Evolutionary conservation across 495 filamentous ascomycete species (phyloP).

Genomic region (Neurospora sp.): DNA sequence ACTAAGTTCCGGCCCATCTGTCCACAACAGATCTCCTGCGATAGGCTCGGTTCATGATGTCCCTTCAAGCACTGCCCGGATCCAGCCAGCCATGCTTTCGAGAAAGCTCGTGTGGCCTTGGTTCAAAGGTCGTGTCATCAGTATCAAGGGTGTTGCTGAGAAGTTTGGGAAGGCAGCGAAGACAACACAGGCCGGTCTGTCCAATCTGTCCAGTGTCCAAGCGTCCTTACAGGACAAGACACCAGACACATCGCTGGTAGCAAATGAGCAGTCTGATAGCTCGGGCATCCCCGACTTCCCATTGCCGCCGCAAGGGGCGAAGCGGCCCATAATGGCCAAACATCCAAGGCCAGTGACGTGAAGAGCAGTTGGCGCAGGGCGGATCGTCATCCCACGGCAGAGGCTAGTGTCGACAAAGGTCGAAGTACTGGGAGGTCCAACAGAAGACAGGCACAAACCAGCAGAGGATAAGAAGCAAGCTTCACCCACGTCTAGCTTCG

Average conservation of each 20-base stretch:
- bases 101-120: conserved; percentile 18
- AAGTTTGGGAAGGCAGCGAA: conserved; percentile 3
- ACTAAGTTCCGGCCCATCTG: not conserved
- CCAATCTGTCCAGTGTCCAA: conserved; percentile 8
- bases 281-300: not conserved
- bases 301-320: not conserved
- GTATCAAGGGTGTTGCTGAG: not conserved
- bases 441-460: not conserved
- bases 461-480: not conserved
- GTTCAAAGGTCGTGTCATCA: conserved; percentile 6
- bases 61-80: not conserved
- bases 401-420: not conserved
- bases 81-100: not conserved
- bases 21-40: not conserved
- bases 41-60: not conserved
- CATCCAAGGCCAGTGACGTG: not conserved
- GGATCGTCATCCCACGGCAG: not conserved
- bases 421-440: not conserved
- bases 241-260: not conserved
- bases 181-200: not conserved
- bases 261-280: not conserved
- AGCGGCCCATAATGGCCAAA: not conserved
- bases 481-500: not conserved
- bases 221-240: conserved; percentile 8
- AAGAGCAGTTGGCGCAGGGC: not conserved